Evolutionary conservation across 2,329 filamentous ascomycete genomes (phyloP).

Genomic region (Daldinia sp.): DNA sequence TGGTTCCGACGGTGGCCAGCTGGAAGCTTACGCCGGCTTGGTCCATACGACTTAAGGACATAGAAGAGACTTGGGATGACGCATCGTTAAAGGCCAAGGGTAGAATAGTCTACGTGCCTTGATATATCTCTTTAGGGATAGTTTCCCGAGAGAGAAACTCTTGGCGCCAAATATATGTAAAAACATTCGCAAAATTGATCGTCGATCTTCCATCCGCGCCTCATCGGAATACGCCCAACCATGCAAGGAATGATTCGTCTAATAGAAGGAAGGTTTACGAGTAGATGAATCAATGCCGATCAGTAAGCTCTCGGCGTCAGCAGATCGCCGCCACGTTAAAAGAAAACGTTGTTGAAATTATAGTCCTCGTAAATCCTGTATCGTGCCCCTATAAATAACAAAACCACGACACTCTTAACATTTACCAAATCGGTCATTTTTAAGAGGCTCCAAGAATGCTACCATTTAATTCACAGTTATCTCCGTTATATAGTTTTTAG

Average conservation of each 20-base stretch:
- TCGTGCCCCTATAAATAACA: no score
- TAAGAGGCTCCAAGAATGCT: no score
- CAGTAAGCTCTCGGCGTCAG: not conserved
- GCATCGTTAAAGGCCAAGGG: constrained; percentile 37
- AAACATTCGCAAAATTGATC: not conserved
- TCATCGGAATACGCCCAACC: not conserved
- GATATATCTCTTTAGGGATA: not conserved
- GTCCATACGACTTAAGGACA: constrained; percentile 44
- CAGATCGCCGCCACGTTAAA: not conserved
- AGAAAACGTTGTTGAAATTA: not conserved
- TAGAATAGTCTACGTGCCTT: constrained; percentile 43
- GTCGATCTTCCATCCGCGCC: not conserved
- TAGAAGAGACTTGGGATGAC: constrained; percentile 47
- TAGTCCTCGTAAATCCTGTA: no score
- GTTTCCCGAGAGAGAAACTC: not conserved
- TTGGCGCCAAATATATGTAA: not conserved
- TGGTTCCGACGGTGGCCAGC: constrained; percentile 45
- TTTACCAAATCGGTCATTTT: no score
- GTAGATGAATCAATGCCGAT: not conserved
- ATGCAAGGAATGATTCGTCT: not conserved
- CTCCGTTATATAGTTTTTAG: no score
- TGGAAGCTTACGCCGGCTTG: constrained; percentile 42
- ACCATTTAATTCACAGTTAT: no score
- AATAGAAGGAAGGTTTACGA: not conserved
- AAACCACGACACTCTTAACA: no score